Conservation (phyloP, 441 rosid genomes). For the Brassica balearica region DNA sequence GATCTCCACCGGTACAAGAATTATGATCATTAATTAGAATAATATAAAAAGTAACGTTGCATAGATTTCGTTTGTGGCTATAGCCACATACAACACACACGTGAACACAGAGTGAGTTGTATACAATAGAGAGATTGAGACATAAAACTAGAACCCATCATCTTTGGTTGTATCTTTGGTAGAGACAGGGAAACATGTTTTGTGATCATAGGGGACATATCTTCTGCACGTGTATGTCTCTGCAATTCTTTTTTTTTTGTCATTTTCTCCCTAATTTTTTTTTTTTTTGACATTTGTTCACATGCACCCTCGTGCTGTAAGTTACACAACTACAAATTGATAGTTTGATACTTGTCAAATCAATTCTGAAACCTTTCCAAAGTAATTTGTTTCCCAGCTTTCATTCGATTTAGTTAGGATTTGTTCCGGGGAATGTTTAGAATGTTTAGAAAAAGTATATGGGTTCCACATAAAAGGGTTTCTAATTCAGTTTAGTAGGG, state of each 20-base stretch:
- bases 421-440: background rate
- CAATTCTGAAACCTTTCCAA: background rate
- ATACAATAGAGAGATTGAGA: conserved; percentile 31
- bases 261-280: background rate
- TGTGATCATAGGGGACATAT: conserved; percentile 44
- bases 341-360: conserved; percentile 12
- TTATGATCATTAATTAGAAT: background rate
- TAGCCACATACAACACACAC: conserved; percentile 27
- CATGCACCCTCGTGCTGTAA: conserved; percentile 29
- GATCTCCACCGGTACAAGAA: conserved; percentile 8
- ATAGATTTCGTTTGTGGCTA: conserved; percentile 32
- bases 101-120: conserved; percentile 45
- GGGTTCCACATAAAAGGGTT: background rate
- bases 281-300: conserved; percentile 34
- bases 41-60: background rate
- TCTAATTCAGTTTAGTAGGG: background rate
- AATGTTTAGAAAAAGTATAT: background rate
- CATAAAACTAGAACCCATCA: conserved; percentile 43
- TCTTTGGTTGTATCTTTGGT: conserved; percentile 43
- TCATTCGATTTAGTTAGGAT: background rate
- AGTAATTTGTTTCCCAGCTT: background rate
- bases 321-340: conserved; percentile 9
- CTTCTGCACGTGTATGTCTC: conserved; percentile 47
- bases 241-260: conserved; percentile 31
- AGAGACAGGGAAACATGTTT: conserved; percentile 45